A percentile compares a stretch with the other conserved stretches of the same genome.
Conservation (phyloP, 768 basidiomycete species). For the Heimioporus sp. region DNA sequence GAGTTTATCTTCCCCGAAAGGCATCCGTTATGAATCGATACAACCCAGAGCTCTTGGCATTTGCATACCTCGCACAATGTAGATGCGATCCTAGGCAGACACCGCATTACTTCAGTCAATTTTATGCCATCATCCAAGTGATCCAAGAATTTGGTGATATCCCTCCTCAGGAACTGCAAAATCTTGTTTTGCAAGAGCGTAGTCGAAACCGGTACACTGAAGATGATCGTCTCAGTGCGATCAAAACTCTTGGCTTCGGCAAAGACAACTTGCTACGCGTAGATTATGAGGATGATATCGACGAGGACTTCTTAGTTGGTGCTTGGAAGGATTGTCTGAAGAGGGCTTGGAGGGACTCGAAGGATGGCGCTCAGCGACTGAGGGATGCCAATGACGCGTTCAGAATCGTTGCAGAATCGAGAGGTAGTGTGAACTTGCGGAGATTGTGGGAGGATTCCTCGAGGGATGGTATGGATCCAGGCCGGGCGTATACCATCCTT, state of each 20-base stretch:
- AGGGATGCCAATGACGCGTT: slow-evolving; percentile 66
- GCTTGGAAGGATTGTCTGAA: slow-evolving; percentile 64
- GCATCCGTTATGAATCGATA: not conserved
- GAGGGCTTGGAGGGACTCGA: slow-evolving; percentile 51
- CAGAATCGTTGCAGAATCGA: slow-evolving; percentile 61
- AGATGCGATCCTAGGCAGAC: slow-evolving; percentile 75
- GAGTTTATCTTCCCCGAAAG: slow-evolving; percentile 8
- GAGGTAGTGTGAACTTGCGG: slow-evolving; percentile 50
- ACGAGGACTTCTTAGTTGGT: slow-evolving; percentile 64
- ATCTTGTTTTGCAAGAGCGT: slow-evolving; percentile 58
- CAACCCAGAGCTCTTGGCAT: slow-evolving; percentile 62
- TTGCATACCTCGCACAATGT: slow-evolving; percentile 78
- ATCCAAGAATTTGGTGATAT: slow-evolving; percentile 51
- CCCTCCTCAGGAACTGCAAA: slow-evolving; percentile 47
- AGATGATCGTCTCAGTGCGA: slow-evolving; percentile 51
- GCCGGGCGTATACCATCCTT: slow-evolving; percentile 68
- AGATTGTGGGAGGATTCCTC: slow-evolving; percentile 54
- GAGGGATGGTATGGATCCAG: slow-evolving; percentile 60
- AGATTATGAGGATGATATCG: slow-evolving; percentile 69
- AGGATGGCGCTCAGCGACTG: slow-evolving; percentile 45
- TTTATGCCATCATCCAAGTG: slow-evolving; percentile 49
- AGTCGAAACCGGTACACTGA: slow-evolving; percentile 61
- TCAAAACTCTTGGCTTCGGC: slow-evolving; percentile 64
- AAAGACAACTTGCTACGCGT: slow-evolving; percentile 53
- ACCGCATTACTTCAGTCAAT: slow-evolving; percentile 57